phyloP scores from a whole-genome alignment of 2,329 filamentous ascomycete species.

The Colletotrichum sublineola region DNA sequence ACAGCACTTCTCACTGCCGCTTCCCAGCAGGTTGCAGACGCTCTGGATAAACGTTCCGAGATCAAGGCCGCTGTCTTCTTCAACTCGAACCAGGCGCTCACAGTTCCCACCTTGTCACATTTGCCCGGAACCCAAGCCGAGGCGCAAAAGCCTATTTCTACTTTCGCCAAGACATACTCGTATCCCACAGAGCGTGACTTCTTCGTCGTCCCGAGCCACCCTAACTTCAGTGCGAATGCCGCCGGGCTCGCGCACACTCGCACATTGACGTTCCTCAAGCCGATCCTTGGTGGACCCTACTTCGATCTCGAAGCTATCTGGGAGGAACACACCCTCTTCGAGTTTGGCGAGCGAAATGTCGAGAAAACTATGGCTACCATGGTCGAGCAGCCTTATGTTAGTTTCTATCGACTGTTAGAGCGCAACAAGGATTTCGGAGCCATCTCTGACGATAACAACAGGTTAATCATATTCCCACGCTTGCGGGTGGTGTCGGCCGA shows the following conservation, averaged over 20 bases:
- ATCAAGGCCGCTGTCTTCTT: conserved; percentile 37
- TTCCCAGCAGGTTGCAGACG: conserved; percentile 1
- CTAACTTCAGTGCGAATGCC: conserved; percentile 63
- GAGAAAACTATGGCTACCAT: conserved; percentile 85
- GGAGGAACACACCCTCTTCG: conserved; percentile 81
- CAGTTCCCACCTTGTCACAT: conserved; percentile 30
- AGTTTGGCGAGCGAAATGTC: conserved; percentile 78
- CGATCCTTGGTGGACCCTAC: conserved; percentile 70
- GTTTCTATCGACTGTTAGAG: neutral
- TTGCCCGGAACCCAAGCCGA: conserved; percentile 2
- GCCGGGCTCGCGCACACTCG: conserved; percentile 76
- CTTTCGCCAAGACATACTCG: conserved; percentile 52
- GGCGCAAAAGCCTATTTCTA: neutral
- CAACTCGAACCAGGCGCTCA: conserved; percentile 29
- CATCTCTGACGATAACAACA: neutral
- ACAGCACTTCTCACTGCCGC: conserved; percentile 7
- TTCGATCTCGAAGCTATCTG: conserved; percentile 84
- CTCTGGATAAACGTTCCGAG: conserved; percentile 5
- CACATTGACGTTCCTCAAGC: conserved; percentile 74
- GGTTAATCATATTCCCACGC: conserved; percentile 47
- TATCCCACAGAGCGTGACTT: conserved; percentile 54
- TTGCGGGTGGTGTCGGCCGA: conserved; percentile 79
- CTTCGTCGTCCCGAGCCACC: conserved; percentile 64
- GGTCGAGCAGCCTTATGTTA: conserved; percentile 84
- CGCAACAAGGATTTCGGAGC: neutral